Evolutionary conservation across 2,329 filamentous ascomycete genomes (phyloP).

Genomic region (Fusarium bulbicola): DNA sequence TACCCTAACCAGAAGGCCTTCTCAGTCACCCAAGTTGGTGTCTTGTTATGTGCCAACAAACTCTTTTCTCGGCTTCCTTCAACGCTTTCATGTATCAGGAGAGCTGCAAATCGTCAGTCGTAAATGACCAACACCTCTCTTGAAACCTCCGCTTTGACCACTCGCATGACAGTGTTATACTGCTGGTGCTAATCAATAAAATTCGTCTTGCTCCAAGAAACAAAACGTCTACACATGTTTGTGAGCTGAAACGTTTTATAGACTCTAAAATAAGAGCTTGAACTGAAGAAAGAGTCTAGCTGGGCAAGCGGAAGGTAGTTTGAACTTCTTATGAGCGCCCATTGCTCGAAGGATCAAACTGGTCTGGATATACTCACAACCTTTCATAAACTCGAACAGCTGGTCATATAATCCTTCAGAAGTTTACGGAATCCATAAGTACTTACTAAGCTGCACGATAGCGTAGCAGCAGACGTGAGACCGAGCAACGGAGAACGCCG

Average conservation of each 20-base stretch:
- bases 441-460: no score
- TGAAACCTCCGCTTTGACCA: not conserved
- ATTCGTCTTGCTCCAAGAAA: no score
- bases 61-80: fast-evolving
- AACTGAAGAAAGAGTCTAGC: not conserved
- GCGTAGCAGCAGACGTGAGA: not conserved
- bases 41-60: not conserved
- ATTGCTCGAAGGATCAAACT: not conserved
- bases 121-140: not conserved
- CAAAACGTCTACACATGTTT: no score
- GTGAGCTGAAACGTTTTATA: no score
- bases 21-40: not conserved
- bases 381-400: fast-evolving
- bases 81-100: fast-evolving
- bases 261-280: no score
- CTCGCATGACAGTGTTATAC: not conserved
- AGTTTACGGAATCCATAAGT: not conserved
- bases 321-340: not conserved
- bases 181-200: not conserved
- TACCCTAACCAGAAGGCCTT: not conserved
- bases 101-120: not conserved
- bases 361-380: not conserved
- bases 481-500: not conserved
- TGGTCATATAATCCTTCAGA: not conserved
- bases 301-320: no score